Evolutionary conservation across 441 rosid species (phyloP).

Genomic region (Geranium incanum): DNA sequence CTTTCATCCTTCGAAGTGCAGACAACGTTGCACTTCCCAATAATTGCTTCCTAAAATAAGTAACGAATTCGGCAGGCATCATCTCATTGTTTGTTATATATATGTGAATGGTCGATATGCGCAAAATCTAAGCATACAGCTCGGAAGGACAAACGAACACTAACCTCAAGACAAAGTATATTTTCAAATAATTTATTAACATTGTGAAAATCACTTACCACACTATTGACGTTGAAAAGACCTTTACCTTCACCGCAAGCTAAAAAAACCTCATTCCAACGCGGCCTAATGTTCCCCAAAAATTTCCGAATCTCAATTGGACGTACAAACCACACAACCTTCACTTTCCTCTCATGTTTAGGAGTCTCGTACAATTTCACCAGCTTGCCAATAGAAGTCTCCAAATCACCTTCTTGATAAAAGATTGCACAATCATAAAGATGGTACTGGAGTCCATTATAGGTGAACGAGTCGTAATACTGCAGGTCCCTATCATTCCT

Average conservation of each 20-base stretch:
- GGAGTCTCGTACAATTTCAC: constrained; percentile 41
- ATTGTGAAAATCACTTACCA: constrained; percentile 31
- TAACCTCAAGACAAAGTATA: too few relatives aligned
- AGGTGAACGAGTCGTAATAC: constrained; percentile 39
- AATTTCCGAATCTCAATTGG: constrained; percentile 39
- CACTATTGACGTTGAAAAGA: constrained; percentile 30
- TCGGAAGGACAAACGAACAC: too few relatives aligned
- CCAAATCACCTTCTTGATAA: constrained; percentile 16
- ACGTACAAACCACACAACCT: constrained; percentile 51
- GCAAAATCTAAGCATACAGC: too few relatives aligned
- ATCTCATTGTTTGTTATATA: neutral
- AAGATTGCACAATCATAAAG: constrained; percentile 41
- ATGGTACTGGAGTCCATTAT: constrained; percentile 32
- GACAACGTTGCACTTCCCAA: constrained; percentile 44
- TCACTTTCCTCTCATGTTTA: constrained; percentile 30
- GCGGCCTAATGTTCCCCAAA: constrained; percentile 39
- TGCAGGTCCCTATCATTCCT: constrained; percentile 17
- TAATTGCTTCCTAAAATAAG: constrained; percentile 36
- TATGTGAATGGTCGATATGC: too few relatives aligned
- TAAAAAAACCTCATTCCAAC: constrained; percentile 50
- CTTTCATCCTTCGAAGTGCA: constrained; percentile 46
- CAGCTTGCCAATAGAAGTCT: constrained; percentile 44
- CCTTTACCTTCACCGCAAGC: constrained; percentile 46
- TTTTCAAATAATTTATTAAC: neutral
- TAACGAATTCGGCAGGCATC: neutral